Evolutionary conservation across 129 eudicot species (phyloP), one percentile per base, ranked within the genome.

Genomic region (Saposhnikovia divaricata): DNA sequence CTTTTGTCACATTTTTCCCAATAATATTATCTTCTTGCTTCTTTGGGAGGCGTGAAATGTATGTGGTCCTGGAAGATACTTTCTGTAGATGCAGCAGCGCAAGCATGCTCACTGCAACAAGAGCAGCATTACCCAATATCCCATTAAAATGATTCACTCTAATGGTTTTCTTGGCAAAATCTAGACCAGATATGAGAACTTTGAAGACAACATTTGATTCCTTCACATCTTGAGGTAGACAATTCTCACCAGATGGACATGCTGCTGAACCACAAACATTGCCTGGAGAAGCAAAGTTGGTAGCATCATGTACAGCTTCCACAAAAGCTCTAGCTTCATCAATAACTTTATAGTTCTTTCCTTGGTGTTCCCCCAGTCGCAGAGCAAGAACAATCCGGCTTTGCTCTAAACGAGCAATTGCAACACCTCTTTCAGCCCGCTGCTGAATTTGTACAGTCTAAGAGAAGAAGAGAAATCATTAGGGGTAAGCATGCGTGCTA

Each of bases 391-490:
- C 90, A 37, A 93, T 87, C 28, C 98, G 90, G 85, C 96, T 91
- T 80, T 93, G 96, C 82, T 91, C 98, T 77, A 93, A 79, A 48
- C 92, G 96, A 75, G 96, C 97, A 61, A 88, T 79, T 44, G 98
- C 98, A 75, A 90, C 92, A 85, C 92, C 96, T 75, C 96, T 88
- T 75, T 92, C 98, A 57, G 90, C 93, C 31, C 90, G 85, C 61
- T 94, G 98, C 77, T 94, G 98, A 46, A 87, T 86, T 68, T 94
- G 92, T 75, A 90, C 91, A 27, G 94, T 86, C 97, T 94, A 93
- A 44, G 53, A 12, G 65, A 47, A 37, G 8, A 82, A 55, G 18
- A 63, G 40, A 77, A 23, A 1, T 18, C n/a, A 42, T 70, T 68
- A 2, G 21, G 34, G 9, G 12, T 66, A 45, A 47, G 70, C 38